Evolutionary conservation across 2,329 filamentous ascomycete species (phyloP).

Genomic region (Claviceps purpurea): DNA sequence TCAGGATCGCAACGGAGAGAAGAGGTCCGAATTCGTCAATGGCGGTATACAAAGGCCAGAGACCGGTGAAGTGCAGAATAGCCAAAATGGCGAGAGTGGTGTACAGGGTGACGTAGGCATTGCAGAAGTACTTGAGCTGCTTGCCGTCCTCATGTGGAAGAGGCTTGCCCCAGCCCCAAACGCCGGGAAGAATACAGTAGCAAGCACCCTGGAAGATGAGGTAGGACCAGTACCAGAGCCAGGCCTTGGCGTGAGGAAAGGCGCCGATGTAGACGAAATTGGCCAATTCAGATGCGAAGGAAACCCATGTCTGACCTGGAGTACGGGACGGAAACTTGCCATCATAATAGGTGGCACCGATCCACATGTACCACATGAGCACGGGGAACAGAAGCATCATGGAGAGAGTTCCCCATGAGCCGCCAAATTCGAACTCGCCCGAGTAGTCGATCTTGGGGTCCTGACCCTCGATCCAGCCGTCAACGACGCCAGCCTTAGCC

Average conservation of each 20-base stretch:
- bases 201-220: constrained; percentile 71
- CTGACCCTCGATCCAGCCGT: constrained; percentile 45
- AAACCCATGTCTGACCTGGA: constrained; percentile 49
- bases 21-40: constrained; percentile 92
- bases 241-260: constrained; percentile 70
- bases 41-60: constrained; percentile 82
- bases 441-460: constrained; percentile 52
- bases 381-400: constrained; percentile 92
- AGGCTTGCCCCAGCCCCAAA: constrained; percentile 79
- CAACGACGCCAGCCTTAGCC: constrained; percentile 19
- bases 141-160: constrained; percentile 70
- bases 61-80: constrained; percentile 64
- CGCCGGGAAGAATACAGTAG: constrained; percentile 77
- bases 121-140: constrained; percentile 91
- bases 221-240: constrained; percentile 91
- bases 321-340: constrained; percentile 62
- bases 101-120: constrained; percentile 77
- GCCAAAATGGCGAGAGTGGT: constrained; percentile 60
- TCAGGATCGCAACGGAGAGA: constrained; percentile 84
- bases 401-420: constrained; percentile 59
- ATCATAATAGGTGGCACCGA: constrained; percentile 84
- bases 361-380: constrained; percentile 99
- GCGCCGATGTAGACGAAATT: constrained; percentile 69
- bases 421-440: constrained; percentile 71
- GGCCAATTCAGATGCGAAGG: constrained; percentile 61